These are phyloP conservation scores for Saccharomycopsis sp. DNA, from an alignment of 805 yeast species.

Conservation along the genomic window DNA sequence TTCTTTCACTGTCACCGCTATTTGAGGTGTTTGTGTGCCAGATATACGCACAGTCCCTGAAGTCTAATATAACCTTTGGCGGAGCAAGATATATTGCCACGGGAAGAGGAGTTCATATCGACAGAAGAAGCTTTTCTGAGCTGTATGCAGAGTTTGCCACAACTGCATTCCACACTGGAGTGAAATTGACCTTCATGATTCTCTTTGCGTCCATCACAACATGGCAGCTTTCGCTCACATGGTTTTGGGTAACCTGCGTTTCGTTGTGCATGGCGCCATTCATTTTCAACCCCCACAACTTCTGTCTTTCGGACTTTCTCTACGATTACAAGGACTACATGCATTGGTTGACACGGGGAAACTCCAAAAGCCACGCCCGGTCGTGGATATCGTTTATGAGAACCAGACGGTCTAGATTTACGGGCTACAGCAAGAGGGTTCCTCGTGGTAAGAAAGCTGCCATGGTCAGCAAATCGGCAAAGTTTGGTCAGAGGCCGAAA, in stretches of 20 bases:
- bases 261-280: slow-evolving; percentile 91
- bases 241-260: slow-evolving; percentile 95
- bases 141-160: slow-evolving; percentile 74
- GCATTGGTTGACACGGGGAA: slow-evolving; percentile 88
- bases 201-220: slow-evolving; percentile 67
- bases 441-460: neutral
- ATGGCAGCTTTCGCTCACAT: slow-evolving; percentile 89
- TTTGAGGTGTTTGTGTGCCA: slow-evolving; percentile 82
- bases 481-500: slow-evolving; percentile 66
- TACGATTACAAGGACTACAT: slow-evolving; percentile 93
- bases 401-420: slow-evolving; percentile 75
- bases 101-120: slow-evolving; percentile 82
- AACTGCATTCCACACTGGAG: slow-evolving; percentile 79
- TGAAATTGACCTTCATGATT: slow-evolving; percentile 66
- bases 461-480: slow-evolving; percentile 56
- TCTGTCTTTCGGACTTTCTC: slow-evolving; percentile 92
- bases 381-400: slow-evolving; percentile 84
- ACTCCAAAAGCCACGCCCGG: slow-evolving; percentile 80
- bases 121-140: slow-evolving; percentile 69
- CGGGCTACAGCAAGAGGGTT: slow-evolving; percentile 62
- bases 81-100: slow-evolving; percentile 85
- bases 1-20: slow-evolving; percentile 67
- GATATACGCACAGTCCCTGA: slow-evolving; percentile 64
- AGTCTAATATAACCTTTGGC: slow-evolving; percentile 69
- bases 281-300: slow-evolving; percentile 95